Evolutionary conservation across 345 rosid species (phyloP).

Genomic region (Euphorbia tirucalli): DNA sequence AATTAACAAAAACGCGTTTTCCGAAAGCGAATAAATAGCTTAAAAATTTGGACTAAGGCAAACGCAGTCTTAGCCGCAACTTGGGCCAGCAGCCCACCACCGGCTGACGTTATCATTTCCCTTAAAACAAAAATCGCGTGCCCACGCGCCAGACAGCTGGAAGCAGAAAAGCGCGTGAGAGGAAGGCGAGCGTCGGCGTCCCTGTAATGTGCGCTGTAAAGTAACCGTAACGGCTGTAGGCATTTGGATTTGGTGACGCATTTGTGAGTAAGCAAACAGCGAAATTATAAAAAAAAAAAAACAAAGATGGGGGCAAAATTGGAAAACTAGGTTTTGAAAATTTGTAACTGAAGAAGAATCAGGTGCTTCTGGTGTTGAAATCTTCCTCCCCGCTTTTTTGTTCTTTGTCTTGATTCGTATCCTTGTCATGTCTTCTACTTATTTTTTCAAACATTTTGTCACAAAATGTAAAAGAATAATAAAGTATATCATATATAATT

Average conservation of each 20-base stretch:
- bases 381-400: background rate
- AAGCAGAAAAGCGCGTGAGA: background rate
- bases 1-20: slow-evolving; percentile 12
- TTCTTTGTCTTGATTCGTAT: too few relatives aligned
- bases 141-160: background rate
- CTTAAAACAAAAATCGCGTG: background rate
- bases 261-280: background rate
- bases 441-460: too few relatives aligned
- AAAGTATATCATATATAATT: too few relatives aligned
- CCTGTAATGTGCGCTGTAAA: slow-evolving; percentile 13
- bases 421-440: too few relatives aligned
- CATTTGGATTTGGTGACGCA: background rate
- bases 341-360: slow-evolving; percentile 12
- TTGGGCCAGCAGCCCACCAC: background rate
- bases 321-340: background rate
- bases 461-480: too few relatives aligned
- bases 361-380: slow-evolving; percentile 9
- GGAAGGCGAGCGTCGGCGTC: background rate
- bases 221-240: slow-evolving; percentile 10
- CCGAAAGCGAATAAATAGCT: background rate
- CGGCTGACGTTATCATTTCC: slow-evolving; percentile 7
- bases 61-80: slow-evolving; percentile 14
- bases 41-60: background rate
- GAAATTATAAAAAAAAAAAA: background rate
- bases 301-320: background rate